These are phyloP conservation scores for Verticillium longisporum DNA, from an alignment of 2,329 filamentous ascomycete species.

Conservation along the genomic window DNA sequence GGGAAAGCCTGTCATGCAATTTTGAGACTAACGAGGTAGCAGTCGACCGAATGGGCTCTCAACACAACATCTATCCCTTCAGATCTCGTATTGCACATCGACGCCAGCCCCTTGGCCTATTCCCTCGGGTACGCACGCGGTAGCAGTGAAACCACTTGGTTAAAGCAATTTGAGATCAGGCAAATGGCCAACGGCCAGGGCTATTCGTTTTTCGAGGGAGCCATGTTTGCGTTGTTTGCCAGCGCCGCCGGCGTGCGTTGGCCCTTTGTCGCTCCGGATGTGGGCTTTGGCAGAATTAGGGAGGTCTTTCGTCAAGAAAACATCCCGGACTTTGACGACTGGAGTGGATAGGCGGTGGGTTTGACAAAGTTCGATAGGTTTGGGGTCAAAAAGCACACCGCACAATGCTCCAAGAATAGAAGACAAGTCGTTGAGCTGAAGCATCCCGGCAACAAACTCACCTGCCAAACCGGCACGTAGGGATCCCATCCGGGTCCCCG, in stretches of 20 bases:
- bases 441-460: background rate
- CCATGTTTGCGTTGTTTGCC: constrained; percentile 16
- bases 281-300: constrained; percentile 13
- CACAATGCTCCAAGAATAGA: background rate
- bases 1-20: background rate
- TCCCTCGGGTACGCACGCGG: constrained; percentile 14
- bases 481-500: background rate
- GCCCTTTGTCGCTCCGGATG: constrained; percentile 12
- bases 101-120: constrained; percentile 14
- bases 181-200: constrained; percentile 6
- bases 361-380: background rate
- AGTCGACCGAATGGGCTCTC: constrained; percentile 8
- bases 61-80: constrained; percentile 4
- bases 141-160: constrained; percentile 6
- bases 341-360: background rate
- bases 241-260: constrained; percentile 15
- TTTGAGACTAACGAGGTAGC: background rate
- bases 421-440: background rate
- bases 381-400: background rate
- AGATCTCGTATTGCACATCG: constrained; percentile 13
- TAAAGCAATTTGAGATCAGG: constrained; percentile 9
- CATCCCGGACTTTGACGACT: constrained; percentile 6
- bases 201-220: constrained; percentile 14
- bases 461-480: background rate
- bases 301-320: constrained; percentile 15